phyloP scores from a whole-genome alignment of 371 early-diverging fungal species.

The Rhizopus arrhizus region DNA sequence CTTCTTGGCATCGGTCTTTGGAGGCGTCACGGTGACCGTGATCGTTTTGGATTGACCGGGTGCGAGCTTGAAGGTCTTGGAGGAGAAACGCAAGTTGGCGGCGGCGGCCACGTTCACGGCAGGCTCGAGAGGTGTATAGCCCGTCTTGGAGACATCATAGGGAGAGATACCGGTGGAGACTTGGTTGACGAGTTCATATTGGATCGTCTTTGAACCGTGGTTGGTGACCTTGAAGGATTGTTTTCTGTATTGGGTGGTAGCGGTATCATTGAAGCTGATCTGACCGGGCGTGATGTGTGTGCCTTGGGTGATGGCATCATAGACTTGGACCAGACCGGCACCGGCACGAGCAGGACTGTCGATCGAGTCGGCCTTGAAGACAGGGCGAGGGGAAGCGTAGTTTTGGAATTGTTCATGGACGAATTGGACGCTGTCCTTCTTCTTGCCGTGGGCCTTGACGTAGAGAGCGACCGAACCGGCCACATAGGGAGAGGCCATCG shows the following conservation, averaged over 20 bases:
- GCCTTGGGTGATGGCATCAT: slow-evolving; percentile 57
- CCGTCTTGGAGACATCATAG: slow-evolving; percentile 31
- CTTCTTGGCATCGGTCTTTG: slow-evolving; percentile 40
- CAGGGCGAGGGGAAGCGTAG: slow-evolving; percentile 34
- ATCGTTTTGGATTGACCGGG: slow-evolving; percentile 48
- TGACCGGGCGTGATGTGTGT: slow-evolving; percentile 61
- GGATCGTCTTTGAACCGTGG: slow-evolving; percentile 49
- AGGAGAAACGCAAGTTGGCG: slow-evolving; percentile 42
- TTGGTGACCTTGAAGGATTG: slow-evolving; percentile 62
- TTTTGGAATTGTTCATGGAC: slow-evolving; percentile 52
- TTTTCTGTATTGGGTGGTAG: slow-evolving; percentile 32
- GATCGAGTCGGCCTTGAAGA: slow-evolving; percentile 12
- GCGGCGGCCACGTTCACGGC: slow-evolving; percentile 25
- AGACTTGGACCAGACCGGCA: slow-evolving; percentile 73
- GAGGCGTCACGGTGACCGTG: slow-evolving; percentile 48
- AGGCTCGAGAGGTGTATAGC: slow-evolving; percentile 38
- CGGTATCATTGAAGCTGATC: slow-evolving; percentile 70
- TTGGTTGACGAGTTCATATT: slow-evolving; percentile 50
- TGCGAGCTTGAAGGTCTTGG: slow-evolving; percentile 34
- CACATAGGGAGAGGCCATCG: slow-evolving; percentile 71
- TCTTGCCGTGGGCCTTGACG: slow-evolving; percentile 37
- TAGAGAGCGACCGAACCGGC: slow-evolving; percentile 70
- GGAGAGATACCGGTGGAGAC: slow-evolving; percentile 45
- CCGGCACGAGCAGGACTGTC: slow-evolving; percentile 60
- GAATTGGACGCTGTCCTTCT: slow-evolving; percentile 23